Percentiles rank a stretch among this genome's conserved stretches.
These are phyloP conservation scores for Cerrena zonata DNA, from an alignment of 1,284 basidiomycete genomes.

Conservation along the genomic window DNA sequence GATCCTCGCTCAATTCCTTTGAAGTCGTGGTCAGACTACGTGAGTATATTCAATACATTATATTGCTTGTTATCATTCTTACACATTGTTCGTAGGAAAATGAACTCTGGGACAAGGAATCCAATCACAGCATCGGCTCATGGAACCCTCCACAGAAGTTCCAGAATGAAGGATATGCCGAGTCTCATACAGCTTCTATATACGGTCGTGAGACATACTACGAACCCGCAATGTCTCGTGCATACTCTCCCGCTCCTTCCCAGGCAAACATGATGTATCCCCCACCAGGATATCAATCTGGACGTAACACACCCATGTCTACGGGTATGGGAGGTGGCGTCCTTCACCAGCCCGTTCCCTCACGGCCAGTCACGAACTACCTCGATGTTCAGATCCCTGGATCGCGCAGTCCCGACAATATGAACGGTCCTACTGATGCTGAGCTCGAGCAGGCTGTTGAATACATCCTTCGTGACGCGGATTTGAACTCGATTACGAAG, in stretches of 20 bases:
- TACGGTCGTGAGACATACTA: conserved; percentile 82
- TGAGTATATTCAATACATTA: conserved; percentile 38
- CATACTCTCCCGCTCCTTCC: conserved; percentile 66
- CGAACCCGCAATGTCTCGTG: conserved; percentile 48
- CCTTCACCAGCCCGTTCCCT: conserved; percentile 49
- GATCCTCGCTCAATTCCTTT: conserved; percentile 88
- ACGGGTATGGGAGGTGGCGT: conserved; percentile 16
- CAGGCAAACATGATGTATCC: conserved; percentile 40
- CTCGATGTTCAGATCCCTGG: conserved; percentile 61
- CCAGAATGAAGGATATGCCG: conserved; percentile 65
- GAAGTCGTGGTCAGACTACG: conserved; percentile 93
- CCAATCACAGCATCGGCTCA: conserved; percentile 83
- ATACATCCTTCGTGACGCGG: conserved; percentile 66
- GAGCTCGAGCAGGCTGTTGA: conserved; percentile 73
- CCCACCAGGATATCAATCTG: conserved; percentile 68
- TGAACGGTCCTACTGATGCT: conserved; percentile 52
- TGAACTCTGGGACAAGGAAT: conserved; percentile 95
- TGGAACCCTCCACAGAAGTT: conserved; percentile 71
- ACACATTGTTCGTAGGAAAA: conserved; percentile 56
- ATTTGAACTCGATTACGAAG: conserved; percentile 86
- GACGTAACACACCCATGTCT: conserved; percentile 64
- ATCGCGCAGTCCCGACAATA: conserved; percentile 47
- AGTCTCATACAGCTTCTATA: conserved; percentile 67
- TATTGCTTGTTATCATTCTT: conserved; percentile 1
- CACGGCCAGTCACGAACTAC: conserved; percentile 68